Evolutionary conservation across 78 protist species (phyloP), one percentile per base, ranked within the genome.

Genomic region (Dictyostelium brefeldianum): DNA sequence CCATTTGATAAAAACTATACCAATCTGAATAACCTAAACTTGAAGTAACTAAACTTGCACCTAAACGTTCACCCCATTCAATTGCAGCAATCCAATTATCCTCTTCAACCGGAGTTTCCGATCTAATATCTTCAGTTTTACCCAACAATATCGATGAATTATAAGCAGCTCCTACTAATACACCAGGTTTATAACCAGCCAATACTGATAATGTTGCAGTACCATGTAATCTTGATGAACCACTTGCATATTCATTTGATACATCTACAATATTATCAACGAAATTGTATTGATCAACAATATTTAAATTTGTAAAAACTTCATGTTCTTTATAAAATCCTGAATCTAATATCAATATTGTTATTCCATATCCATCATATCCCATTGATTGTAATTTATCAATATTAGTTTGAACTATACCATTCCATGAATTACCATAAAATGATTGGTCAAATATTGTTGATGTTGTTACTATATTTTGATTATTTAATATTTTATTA

Each of bases 151-250:
- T 74, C 2, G 48, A 36, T 5, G 91, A 41, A 8, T 62, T 65
- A 69, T 69, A 57, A 0, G 95, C 95, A 1, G 73, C 90, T 12
- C 95, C 95, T 25, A 79, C n/a, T 56, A 91, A 46, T 17, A 48
- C 64, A 17, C 95, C 95, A 43, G 95, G 95, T 6, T 50, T 14
- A n/a, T 82, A 74, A 10, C 65, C 95, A 3, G 87, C 95, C 6
- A 91, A 27, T 3, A 62, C 31, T 20, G 95, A 91, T n/a, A 91
- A 56, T 43, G 84, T 71, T 41, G 59, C 65, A 5, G 91, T 81
- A 20, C 91, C 91, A 84, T 84, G 91, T 74, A 20, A 4, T 2
- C 65, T 80, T 3, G 47, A 31, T 18, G 73, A 59, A 36, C 14
- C 36, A n/a, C 17, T 12, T 47, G n/a, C 57, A 54, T 84, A 80